phyloP scores from a whole-genome alignment of 441 rosid species.

The Brassica balearica region DNA sequence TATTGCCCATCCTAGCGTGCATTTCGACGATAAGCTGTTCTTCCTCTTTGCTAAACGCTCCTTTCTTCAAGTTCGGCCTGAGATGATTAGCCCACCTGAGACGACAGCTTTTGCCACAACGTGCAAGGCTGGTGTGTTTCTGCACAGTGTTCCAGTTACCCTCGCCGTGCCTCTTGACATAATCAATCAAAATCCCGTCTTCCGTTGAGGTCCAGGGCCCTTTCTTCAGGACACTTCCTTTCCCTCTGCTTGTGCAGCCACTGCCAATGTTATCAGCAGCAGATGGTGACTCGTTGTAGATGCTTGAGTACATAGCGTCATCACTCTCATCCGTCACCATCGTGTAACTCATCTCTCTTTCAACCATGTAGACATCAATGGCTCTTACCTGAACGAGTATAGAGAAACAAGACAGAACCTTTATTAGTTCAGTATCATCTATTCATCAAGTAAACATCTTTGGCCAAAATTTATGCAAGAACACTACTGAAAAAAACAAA shows the following conservation, averaged over 20 bases:
- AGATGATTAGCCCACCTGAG: slow-evolving; percentile 98
- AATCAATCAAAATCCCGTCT: slow-evolving; percentile 85
- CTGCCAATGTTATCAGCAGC: slow-evolving; percentile 52
- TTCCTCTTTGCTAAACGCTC: slow-evolving; percentile 93
- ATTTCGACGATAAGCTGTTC: slow-evolving; percentile 88
- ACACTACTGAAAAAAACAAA: background rate
- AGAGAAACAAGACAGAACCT: no score
- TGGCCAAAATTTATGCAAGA: background rate
- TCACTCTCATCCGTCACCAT: slow-evolving; percentile 55
- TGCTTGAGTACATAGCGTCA: slow-evolving; percentile 59
- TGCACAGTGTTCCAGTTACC: slow-evolving; percentile 99
- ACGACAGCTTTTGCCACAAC: slow-evolving; percentile 99
- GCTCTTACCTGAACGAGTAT: slow-evolving; percentile 6
- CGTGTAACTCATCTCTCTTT: slow-evolving; percentile 74
- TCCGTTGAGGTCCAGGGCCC: slow-evolving; percentile 99
- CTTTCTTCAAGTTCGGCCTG: slow-evolving; percentile 97
- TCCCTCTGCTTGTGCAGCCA: slow-evolving; percentile 55
- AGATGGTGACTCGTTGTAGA: slow-evolving; percentile 56
- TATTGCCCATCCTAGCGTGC: slow-evolving; percentile 96
- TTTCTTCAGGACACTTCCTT: slow-evolving; percentile 70
- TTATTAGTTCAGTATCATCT: no score
- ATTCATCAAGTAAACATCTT: slow-evolving; percentile 8
- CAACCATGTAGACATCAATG: slow-evolving; percentile 50
- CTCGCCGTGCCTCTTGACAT: slow-evolving; percentile 95
- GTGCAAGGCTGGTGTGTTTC: slow-evolving; percentile 84